Base-by-base conservation (phyloP, 2,329 filamentous ascomycete genomes). In the Alternaria gansuensis region DNA sequence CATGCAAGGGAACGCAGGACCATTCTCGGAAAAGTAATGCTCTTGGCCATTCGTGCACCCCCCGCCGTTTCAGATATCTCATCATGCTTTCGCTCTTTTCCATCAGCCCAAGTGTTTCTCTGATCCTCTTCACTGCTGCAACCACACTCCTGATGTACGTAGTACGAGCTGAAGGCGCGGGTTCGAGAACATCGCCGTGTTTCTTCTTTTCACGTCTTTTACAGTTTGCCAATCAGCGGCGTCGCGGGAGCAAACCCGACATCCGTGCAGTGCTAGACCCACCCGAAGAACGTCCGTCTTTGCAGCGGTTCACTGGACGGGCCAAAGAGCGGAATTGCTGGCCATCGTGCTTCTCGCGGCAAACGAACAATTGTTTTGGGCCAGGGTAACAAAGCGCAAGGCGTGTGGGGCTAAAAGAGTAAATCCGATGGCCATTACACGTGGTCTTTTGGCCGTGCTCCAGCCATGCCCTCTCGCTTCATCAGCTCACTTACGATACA, bases 281-380 rank as follows among this genome's bases (percentile, higher is more conserved):
- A 63, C 55, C 44, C 46, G 28, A 41, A 57, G 52, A 57, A 52
- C 56, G 64, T 65, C 55, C 54, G 57, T 56, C 37, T 54, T 60
- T 51, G 55, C 64, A 63, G 59, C 59, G 54, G 58, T 57, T 48
- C 51, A 37, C 62, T 34, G 44, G 55, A 57, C 49, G 40, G 52
- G 34, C 54, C 59, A 60, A 53, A 63, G 59, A 17, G 60, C 58
- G 57, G 63, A 54, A 64, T 46, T 51, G 59, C 59, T 63, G 64
- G 55, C 55, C 62, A 64, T 64, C 63, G 71, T 74, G 72, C 71
- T 73, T 73, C 66, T 68, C 73, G 72, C 72, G 73, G 71, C 65
- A 73, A 71, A 45, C 40, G 51, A 54, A 54, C 44, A 58, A 54
- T 58, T 51, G 26, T 31, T 37, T 36, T 45, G 39, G 17, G n/a